Percentiles rank a stretch among this genome's conserved stretches.
phyloP scores from a whole-genome alignment of 2,329 filamentous ascomycete species.

The Paecilomyces sp. region DNA sequence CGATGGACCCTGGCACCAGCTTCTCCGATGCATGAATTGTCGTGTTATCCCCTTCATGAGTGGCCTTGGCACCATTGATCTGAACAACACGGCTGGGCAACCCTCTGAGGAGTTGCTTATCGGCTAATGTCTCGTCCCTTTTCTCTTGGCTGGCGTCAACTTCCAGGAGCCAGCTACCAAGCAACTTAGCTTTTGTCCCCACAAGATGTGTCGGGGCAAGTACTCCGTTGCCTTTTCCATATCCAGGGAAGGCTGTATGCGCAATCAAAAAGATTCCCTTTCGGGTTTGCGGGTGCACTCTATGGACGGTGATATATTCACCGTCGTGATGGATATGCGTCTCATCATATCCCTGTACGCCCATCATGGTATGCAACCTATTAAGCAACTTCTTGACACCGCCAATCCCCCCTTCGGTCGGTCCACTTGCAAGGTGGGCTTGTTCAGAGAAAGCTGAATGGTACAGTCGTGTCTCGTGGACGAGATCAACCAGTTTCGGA shows the following conservation, averaged over 20 bases:
- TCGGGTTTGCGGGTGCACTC: conserved; percentile 83
- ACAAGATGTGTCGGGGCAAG: conserved; percentile 72
- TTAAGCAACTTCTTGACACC: conserved; percentile 89
- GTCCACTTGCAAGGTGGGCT: conserved; percentile 48
- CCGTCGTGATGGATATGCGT: conserved; percentile 95
- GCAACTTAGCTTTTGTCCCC: conserved; percentile 75
- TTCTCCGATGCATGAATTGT: conserved; percentile 71
- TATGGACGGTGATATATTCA: conserved; percentile 92
- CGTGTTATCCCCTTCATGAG: conserved; percentile 65
- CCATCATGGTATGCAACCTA: conserved; percentile 91
- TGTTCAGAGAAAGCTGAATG: conserved; percentile 64
- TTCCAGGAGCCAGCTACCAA: conserved; percentile 89
- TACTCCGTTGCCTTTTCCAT: conserved; percentile 73
- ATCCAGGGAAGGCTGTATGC: conserved; percentile 90
- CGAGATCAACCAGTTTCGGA: conserved; percentile 84
- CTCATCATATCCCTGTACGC: conserved; percentile 87
- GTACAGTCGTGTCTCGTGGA: conserved; percentile 81
- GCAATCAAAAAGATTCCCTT: conserved; percentile 95
- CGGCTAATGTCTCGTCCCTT: conserved; percentile 56
- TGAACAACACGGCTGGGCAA: conserved; percentile 77
- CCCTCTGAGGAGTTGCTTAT: conserved; percentile 67
- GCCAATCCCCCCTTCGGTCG: conserved; percentile 76
- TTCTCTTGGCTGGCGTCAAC: conserved; percentile 71
- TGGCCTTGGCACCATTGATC: conserved; percentile 65
- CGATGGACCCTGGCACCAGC: conserved; percentile 90